These are phyloP conservation scores for Suhomyces wounanorum DNA, from an alignment of 1,139 yeast genomes.

Conservation along the genomic window DNA sequence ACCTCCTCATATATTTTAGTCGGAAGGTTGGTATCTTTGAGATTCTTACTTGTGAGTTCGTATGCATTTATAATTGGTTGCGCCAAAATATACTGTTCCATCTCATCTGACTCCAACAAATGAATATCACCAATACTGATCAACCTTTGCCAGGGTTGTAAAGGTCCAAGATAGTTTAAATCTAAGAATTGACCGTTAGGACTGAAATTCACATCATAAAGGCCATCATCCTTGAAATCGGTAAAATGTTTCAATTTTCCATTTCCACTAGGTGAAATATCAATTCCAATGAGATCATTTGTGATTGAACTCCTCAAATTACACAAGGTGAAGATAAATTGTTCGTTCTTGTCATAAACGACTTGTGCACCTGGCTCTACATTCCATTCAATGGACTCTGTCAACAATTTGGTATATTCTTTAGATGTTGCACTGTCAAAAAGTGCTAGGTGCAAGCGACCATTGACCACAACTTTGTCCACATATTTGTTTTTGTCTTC, in stretches of 20 bases:
- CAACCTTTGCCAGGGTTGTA: constrained; percentile 62
- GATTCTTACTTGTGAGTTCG: constrained; percentile 23
- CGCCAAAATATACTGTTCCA: constrained; percentile 23
- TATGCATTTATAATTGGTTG: constrained; percentile 37
- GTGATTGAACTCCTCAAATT: constrained; percentile 59
- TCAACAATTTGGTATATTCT: constrained; percentile 51
- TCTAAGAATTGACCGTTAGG: constrained; percentile 55
- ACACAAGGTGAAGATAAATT: constrained; percentile 62
- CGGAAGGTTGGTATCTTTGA: constrained; percentile 54
- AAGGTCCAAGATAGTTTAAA: constrained; percentile 64
- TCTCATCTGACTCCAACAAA: constrained; percentile 10
- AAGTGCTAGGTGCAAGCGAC: constrained; percentile 68
- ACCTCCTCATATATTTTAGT: constrained; percentile 51
- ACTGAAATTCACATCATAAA: constrained; percentile 47
- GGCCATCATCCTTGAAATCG: constrained; percentile 28
- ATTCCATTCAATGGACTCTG: constrained; percentile 66
- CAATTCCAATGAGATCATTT: constrained; percentile 46
- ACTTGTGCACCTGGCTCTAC: constrained; percentile 57
- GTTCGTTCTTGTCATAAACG: constrained; percentile 53
- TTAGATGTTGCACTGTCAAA: constrained; percentile 52
- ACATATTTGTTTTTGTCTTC: constrained; percentile 58
- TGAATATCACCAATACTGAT: constrained; percentile 44
- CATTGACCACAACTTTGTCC: constrained; percentile 68
- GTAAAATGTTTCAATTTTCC: constrained; percentile 23
- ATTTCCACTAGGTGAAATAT: constrained; percentile 18